A percentile compares a stretch with the other conserved stretches of the same genome.
These are phyloP conservation scores for Tetracladium maxilliforme DNA, from an alignment of 2,329 filamentous ascomycete genomes.

Conservation along the genomic window DNA sequence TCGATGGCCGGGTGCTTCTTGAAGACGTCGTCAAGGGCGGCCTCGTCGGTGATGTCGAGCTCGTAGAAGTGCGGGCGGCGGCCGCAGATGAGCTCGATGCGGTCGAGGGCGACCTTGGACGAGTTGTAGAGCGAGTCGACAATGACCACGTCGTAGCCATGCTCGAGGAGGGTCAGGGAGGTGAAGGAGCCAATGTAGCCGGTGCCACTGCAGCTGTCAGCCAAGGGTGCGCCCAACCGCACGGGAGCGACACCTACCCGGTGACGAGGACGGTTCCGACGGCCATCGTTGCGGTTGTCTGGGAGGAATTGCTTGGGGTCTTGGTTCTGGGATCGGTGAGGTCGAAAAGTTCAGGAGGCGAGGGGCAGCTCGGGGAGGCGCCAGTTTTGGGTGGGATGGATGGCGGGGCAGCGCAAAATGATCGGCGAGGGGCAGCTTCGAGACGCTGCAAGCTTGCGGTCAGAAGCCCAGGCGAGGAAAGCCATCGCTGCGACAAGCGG, in stretches of 20 bases:
- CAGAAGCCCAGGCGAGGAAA: too few species aligned
- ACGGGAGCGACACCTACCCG: slow-evolving; percentile 47
- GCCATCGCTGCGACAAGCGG: too few species aligned
- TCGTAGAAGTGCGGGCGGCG: slow-evolving; percentile 77
- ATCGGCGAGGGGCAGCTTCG: too few species aligned
- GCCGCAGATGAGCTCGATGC: slow-evolving; percentile 86
- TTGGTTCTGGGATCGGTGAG: too few species aligned
- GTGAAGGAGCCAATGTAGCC: slow-evolving; percentile 99
- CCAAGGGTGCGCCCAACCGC: slow-evolving; percentile 4
- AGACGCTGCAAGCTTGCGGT: too few species aligned
- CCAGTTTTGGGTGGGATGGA: too few species aligned
- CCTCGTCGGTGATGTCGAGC: slow-evolving; percentile 77
- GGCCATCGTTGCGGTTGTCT: slow-evolving; percentile 53
- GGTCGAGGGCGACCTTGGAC: slow-evolving; percentile 77
- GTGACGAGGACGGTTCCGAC: slow-evolving; percentile 83
- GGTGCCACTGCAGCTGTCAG: slow-evolving; percentile 54
- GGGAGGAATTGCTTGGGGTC: too few species aligned
- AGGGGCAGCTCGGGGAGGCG: too few species aligned
- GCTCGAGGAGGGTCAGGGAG: slow-evolving; percentile 75
- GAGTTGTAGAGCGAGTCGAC: slow-evolving; percentile 97
- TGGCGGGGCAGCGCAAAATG: too few species aligned
- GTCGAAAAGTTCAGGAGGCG: too few species aligned
- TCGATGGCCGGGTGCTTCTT: slow-evolving; percentile 82
- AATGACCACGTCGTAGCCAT: slow-evolving; percentile 92
- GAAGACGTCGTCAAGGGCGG: slow-evolving; percentile 75